Conservation (phyloP, 2,329 filamentous ascomycete species). For the Fusarium mangiferae region DNA sequence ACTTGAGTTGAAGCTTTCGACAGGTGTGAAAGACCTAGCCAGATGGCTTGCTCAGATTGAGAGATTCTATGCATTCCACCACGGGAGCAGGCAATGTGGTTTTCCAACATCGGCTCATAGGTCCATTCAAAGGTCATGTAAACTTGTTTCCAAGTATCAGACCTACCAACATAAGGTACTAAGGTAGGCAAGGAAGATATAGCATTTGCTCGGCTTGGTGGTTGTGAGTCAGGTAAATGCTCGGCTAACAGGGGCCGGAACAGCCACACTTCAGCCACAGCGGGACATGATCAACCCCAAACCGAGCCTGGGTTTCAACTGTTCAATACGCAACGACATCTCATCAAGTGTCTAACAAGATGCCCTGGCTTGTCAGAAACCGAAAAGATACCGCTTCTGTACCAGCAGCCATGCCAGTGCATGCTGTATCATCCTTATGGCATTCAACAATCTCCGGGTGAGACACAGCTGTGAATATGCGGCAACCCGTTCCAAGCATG, state of each 20-base stretch:
- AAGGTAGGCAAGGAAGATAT: neutral
- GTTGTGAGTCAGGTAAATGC: conserved; percentile 36
- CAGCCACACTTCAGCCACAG: conserved; percentile 43
- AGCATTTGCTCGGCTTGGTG: neutral
- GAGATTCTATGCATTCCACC: neutral
- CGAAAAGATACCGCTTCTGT: conserved; percentile 13
- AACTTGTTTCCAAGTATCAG: neutral
- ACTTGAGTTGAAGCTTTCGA: neutral
- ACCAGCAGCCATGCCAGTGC: neutral
- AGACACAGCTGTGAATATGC: conserved; percentile 27
- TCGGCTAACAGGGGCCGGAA: conserved; percentile 36
- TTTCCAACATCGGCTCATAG: neutral
- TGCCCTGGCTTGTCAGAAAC: conserved; percentile 29
- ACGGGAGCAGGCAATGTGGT: neutral
- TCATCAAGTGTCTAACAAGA: conserved; percentile 26
- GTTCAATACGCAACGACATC: conserved; percentile 37
- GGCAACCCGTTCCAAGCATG: conserved; percentile 28
- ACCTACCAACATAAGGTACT: too few relatives aligned
- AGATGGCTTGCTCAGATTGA: neutral
- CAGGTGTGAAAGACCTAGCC: neutral
- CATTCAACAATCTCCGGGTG: conserved; percentile 3
- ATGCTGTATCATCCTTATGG: neutral
- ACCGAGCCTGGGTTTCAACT: conserved; percentile 40
- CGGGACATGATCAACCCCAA: conserved; percentile 41
- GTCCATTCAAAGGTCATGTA: neutral